Base-by-base conservation (phyloP, 306 rosid genomes). In the Cucumis cinereus region DNA sequence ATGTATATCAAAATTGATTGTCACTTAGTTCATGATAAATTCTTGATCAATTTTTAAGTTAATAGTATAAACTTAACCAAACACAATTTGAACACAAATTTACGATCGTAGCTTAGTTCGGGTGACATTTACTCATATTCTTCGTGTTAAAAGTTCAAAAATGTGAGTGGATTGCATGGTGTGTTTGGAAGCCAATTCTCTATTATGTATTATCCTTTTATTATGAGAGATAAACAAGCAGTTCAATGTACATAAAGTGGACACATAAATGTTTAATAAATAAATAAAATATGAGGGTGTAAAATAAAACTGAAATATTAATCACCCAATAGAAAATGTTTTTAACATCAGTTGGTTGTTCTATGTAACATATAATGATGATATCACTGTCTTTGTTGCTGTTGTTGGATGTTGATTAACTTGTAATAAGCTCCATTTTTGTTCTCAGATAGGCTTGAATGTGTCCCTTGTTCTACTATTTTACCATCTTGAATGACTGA, bases 401-500 rank as follows among this genome's bases (percentile, higher is more conserved):
- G 89, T 77, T 88, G 95, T 81, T 89, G 97, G 84, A 94, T 92
- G 86, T 85, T 91, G 84, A 91, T 87, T 78, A 94, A 64, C 89
- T 92, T 94, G 81, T 74, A 86, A 80, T 91, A 94, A 62, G 98
- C 78, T 83, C 97, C 98, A 82, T 74, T 85, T 73, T 47, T 85
- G 81, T 91, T 90, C 62, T 90, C 98, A 62, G 73, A n/a, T 20
- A 94, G 97, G 77, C 82, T 71, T 58, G 89, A 85, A 82, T 91
- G 98, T 59, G 83, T 86, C 38, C 97, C 98, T 83, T 91, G 98
- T 85, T 94, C 98, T 38, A 91, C 86, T 36, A 94, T 94, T 90
- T 83, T 94, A 7, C 98, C 97, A 61, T 86, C 88, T 66, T 94
- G 96, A 20, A 94, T 83, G 78, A 94, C 96, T 53, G 98, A 91